Percentiles rank a stretch among this genome's conserved stretches.
Evolutionary conservation across 208 protist genomes (phyloP).

Genomic region (Angomonas ambiguus): DNA sequence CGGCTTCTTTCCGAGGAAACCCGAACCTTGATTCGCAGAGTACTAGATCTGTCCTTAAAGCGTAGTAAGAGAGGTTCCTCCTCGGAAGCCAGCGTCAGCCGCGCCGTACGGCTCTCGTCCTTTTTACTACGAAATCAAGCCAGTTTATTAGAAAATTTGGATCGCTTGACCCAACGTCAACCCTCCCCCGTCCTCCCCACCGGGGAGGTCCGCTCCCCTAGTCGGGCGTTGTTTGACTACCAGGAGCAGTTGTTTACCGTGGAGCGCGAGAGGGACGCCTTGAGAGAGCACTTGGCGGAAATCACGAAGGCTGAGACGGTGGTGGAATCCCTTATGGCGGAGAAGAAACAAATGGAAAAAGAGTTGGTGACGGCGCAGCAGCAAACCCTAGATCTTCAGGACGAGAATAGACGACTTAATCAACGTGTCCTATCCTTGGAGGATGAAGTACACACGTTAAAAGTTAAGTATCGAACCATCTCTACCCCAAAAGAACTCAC

Average conservation of each 20-base stretch:
- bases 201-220: conserved; percentile 17
- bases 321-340: conserved; percentile 20
- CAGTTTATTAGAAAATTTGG: conserved; percentile 22
- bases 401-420: conserved; percentile 15
- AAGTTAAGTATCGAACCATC: neutral
- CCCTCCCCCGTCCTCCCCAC: neutral
- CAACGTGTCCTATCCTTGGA: conserved; percentile 26
- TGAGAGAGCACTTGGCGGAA: conserved; percentile 21
- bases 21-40: conserved; percentile 19
- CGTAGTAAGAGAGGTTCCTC: neutral
- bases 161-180: conserved; percentile 10
- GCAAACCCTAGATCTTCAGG: conserved; percentile 27
- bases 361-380: conserved; percentile 37
- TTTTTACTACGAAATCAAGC: conserved; percentile 18
- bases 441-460: conserved; percentile 11
- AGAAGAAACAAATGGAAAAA: conserved; percentile 33
- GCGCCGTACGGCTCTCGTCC: neutral
- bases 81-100: neutral
- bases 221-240: conserved; percentile 9
- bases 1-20: conserved; percentile 27
- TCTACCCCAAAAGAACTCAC: neutral
- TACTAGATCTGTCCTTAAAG: conserved; percentile 10
- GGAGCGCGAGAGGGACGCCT: conserved; percentile 33
- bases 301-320: conserved; percentile 9
- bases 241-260: conserved; percentile 25